Evolutionary conservation across 2,329 filamentous ascomycete species (phyloP), one percentile per base, ranked within the genome.

Genomic region (Macrophomina tecta): DNA sequence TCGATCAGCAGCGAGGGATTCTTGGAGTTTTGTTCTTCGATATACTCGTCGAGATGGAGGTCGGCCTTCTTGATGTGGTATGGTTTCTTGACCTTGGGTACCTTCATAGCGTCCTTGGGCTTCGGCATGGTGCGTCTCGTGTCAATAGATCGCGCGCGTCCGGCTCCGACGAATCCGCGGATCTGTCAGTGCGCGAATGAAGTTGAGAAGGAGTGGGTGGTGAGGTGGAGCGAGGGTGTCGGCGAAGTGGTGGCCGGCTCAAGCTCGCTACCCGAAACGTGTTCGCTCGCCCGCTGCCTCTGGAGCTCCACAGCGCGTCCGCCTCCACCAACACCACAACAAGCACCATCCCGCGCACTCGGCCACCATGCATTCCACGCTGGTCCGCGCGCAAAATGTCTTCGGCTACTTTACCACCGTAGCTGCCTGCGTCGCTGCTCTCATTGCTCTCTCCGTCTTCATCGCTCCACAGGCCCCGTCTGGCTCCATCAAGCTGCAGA

Each of bases 391-490:
- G 72, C 95, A 99, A 81, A 94, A 93, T 82, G 90, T 93, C 78
- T 99, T 99, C 79, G 93, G 95, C 80, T 97, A 97, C 88, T 97
- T 98, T 85, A 98, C 95, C 18, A 96, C 93, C 32, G 93, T 97
- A 70, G 90, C 91, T 67, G 95, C 97, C 76, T 87, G 87, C 67
- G 86, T 97, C 65, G 94, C 89, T 63, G 87, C 86, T 65, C 82
- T 96, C 67, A 92, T 97, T 73, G 94, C 94, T 56, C 83, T 91
- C 61, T 94, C 93, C 46, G 92, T 94, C 73, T 79, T 97, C 73
- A 80, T 90, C 73, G 83, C 84, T 68, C 87, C 90, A 4, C 90
- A 93, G 70, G 85, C 86, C 6, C 92, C 93, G 0, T 87, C 80
- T 55, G 88, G 87, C 12, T 84, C 79, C 65, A 82, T 97, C 67